Evolutionary conservation across 306 rosid species (phyloP), one percentile per base, ranked within the genome.

Genomic region (Styphnolobium japonicum): DNA sequence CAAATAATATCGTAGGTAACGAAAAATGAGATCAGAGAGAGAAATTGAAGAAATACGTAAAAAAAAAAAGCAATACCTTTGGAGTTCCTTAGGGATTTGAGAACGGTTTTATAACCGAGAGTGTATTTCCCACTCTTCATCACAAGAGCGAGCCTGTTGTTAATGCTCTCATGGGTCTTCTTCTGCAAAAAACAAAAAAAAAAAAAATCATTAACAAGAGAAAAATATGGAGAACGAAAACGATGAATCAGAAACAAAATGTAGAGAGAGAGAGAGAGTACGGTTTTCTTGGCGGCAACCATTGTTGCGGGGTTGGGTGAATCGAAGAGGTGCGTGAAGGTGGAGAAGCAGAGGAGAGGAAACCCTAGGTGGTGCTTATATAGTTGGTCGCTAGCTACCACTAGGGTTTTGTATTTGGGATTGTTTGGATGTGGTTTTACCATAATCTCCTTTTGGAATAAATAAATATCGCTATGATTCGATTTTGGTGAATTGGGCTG

Each of bases 161-260:
- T 92, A 40, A 90, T 92, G 80, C 89, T 89, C 91, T 92, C 97
- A 82, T 92, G 97, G 4, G 96, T 92, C 92, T 92, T 90, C 92
- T 92, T 92, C 88, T 87, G 88, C 4, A 75, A 22, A 12, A 60
- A 0, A 21, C 1, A 0, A 8, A 11, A 0, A 19, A n/a, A 39
- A 1, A 7, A 2, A 9, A 63, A 2, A 56, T 0, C 42, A 73
- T 33, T 7, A 61, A 33, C 34, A 29, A n/a, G 22, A 31, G 22
- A 29, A 58, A 22, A 27, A 49, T 2, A 14, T 0, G 31, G 7
- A 21, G 22, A 52, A 12, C 29, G 27, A 16, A 16, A 73, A 71
- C 9, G 9, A 67, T 21, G 7, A 80, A 72, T 71, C 39, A 10
- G 34, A 71, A 15, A 62, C 1, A 1, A 64, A 56, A 29, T 3